A percentile compares a stretch with the other conserved stretches of the same genome.
These are phyloP conservation scores for Colletotrichum musicola DNA, from an alignment of 2,329 filamentous ascomycete genomes.

Conservation along the genomic window DNA sequence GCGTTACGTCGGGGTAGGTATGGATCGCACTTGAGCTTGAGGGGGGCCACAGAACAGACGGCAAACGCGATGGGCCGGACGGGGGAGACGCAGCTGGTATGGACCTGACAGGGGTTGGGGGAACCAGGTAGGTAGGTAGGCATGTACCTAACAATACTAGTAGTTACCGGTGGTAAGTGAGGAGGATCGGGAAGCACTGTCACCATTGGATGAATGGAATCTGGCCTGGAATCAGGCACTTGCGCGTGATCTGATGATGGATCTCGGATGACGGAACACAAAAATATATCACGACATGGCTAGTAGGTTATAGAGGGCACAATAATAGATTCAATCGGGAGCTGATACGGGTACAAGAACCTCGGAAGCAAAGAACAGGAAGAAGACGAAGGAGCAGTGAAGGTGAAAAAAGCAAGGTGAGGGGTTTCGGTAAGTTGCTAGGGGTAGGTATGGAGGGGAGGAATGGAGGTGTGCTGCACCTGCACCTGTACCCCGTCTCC, in stretches of 20 bases:
- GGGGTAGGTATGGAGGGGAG: no score
- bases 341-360: no score
- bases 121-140: no score
- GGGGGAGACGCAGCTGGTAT: neutral
- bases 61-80: neutral
- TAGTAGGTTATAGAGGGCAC: neutral
- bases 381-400: no score
- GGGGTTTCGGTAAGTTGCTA: no score
- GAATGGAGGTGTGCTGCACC: no score
- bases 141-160: no score
- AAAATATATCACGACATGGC: neutral
- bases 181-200: neutral
- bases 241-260: neutral
- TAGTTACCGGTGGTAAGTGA: neutral
- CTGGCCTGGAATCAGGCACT: neutral
- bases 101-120: constrained; percentile 12
- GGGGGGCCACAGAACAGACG: constrained; percentile 7
- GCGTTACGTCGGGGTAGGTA: constrained; percentile 24
- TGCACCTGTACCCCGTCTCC: no score
- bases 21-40: constrained; percentile 22
- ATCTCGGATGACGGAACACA: constrained; percentile 7
- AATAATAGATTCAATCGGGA: neutral
- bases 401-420: no score
- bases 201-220: constrained; percentile 2
- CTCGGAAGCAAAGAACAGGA: no score